These are phyloP conservation scores for Trichoderma erinaceum DNA, from an alignment of 495 filamentous ascomycete genomes.

Conservation along the genomic window DNA sequence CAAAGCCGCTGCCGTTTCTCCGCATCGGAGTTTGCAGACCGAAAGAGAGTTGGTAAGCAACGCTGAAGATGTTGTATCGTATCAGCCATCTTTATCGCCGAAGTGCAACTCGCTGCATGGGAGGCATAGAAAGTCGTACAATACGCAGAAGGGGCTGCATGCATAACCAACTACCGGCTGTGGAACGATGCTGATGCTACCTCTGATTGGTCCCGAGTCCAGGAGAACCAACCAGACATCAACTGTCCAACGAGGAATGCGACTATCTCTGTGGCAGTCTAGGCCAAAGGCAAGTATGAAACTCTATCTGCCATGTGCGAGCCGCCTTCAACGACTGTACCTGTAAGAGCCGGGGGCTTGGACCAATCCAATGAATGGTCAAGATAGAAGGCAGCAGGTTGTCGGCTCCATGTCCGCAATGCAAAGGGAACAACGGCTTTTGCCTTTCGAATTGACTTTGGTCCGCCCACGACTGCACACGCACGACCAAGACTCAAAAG, in stretches of 20 bases:
- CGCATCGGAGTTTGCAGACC: background rate
- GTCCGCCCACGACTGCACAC: background rate
- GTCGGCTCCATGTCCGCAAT: background rate
- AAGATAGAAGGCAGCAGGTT: background rate
- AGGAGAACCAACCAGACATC: background rate
- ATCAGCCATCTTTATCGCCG: background rate
- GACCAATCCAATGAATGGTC: background rate
- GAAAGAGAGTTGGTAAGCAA: background rate
- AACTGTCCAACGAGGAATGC: background rate
- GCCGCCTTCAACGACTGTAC: background rate
- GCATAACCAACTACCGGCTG: background rate
- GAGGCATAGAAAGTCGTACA: background rate
- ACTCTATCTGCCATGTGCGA: conserved; percentile 3
- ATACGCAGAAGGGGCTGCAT: background rate
- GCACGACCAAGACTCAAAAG: conserved; percentile 1
- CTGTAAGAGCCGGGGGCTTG: background rate
- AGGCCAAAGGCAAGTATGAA: background rate
- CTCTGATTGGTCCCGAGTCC: background rate
- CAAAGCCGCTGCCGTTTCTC: background rate
- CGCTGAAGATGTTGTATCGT: background rate
- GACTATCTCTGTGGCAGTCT: background rate
- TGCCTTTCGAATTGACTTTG: conserved; percentile 1
- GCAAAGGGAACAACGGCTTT: background rate
- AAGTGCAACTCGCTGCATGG: background rate
- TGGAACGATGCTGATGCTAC: background rate